A percentile compares a stretch with the other conserved stretches of the same genome.
Evolutionary conservation across 2,329 filamentous ascomycete species (phyloP).

Genomic region (Neofusicoccum cordaticola): DNA sequence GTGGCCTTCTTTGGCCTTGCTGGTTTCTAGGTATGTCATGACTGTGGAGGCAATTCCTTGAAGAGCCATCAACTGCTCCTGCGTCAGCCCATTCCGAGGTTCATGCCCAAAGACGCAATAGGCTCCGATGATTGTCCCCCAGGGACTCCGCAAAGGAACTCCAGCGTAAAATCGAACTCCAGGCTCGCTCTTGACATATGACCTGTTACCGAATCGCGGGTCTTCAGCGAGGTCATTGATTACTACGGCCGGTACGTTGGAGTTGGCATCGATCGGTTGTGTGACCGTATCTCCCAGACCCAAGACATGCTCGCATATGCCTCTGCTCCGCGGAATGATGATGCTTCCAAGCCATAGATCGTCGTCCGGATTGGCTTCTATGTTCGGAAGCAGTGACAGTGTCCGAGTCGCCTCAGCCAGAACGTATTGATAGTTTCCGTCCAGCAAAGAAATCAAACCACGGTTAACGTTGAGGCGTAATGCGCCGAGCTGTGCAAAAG

Average conservation of each 20-base stretch:
- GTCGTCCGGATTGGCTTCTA: constrained; percentile 28
- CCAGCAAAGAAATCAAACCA: constrained; percentile 39
- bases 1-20: constrained; percentile 20
- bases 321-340: constrained; percentile 32
- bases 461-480: constrained; percentile 35
- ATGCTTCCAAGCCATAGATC: constrained; percentile 33
- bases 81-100: constrained; percentile 22
- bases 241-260: background rate
- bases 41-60: constrained; percentile 30
- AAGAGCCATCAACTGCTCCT: constrained; percentile 27
- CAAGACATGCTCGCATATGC: constrained; percentile 27
- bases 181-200: background rate
- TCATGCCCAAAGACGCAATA: constrained; percentile 27
- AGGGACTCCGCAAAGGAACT: constrained; percentile 25
- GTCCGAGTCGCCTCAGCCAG: constrained; percentile 35
- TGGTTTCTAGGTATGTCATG: constrained; percentile 25
- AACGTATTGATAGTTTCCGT: constrained; percentile 36
- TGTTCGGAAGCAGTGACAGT: constrained; percentile 27
- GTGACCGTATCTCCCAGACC: background rate
- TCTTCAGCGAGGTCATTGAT: constrained; percentile 10
- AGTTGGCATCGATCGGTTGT: background rate
- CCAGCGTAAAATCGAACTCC: constrained; percentile 31
- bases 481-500: constrained; percentile 39
- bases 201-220: background rate
- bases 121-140: constrained; percentile 27